Evolutionary conservation across 225 moss, liverwort and hornwort genomes (phyloP).

Genomic region (Polytrichum formosum): DNA sequence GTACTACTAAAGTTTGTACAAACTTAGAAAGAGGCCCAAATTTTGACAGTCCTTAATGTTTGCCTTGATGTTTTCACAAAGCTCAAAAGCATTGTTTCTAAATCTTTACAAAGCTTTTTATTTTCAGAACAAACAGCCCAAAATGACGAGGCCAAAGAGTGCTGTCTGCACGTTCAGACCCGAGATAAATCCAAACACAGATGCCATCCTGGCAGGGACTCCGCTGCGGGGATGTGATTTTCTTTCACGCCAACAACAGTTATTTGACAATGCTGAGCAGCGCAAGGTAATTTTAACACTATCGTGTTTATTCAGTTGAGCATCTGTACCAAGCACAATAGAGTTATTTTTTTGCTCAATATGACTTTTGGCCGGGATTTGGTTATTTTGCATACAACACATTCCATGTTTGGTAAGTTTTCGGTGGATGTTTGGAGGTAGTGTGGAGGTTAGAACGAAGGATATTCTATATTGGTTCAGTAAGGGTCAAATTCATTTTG

Average conservation of each 20-base stretch:
- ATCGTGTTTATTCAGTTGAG: slow-evolving; percentile 5
- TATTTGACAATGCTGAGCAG: slow-evolving; percentile 54
- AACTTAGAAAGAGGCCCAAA: neutral
- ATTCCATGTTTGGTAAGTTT: too few species aligned
- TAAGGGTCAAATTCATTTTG: too few species aligned
- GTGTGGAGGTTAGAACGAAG: too few species aligned
- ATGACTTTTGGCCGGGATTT: too few species aligned
- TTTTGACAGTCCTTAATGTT: neutral
- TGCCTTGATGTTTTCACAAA: too few species aligned
- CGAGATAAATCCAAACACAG: slow-evolving; percentile 77
- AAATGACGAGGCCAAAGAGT: slow-evolving; percentile 33
- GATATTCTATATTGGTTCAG: too few species aligned
- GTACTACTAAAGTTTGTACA: neutral
- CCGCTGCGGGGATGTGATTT: slow-evolving; percentile 75
- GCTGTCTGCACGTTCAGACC: slow-evolving; percentile 68
- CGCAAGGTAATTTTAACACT: slow-evolving; percentile 45
- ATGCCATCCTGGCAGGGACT: slow-evolving; percentile 70
- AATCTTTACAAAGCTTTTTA: too few species aligned
- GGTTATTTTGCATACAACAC: too few species aligned
- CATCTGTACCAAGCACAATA: too few species aligned
- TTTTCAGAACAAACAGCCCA: slow-evolving; percentile 37
- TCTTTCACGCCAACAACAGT: slow-evolving; percentile 71
- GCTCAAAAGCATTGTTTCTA: too few species aligned
- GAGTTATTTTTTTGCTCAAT: too few species aligned
- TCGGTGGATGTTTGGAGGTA: too few species aligned